These are phyloP conservation scores for Juncus effusus DNA, from an alignment of 176 grass and related monocot species.

Conservation along the genomic window DNA sequence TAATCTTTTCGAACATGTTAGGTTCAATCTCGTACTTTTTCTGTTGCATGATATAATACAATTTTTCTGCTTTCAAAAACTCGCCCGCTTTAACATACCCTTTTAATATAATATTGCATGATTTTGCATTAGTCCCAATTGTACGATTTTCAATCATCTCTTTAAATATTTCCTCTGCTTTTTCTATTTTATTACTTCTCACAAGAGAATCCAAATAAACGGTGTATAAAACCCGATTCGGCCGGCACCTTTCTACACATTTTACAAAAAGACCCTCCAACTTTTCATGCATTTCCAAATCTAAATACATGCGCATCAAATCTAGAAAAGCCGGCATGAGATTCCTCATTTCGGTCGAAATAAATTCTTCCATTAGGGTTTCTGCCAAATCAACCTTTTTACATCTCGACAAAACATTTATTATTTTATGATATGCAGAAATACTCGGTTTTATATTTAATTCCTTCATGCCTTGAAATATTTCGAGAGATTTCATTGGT, in stretches of 20 bases:
- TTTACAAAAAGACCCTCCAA: conserved; percentile 56
- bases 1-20: conserved; percentile 64
- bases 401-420: conserved; percentile 68
- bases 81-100: conserved; percentile 65
- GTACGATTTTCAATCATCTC: conserved; percentile 75
- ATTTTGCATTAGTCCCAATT: conserved; percentile 76
- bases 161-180: conserved; percentile 70
- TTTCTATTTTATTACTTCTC: conserved; percentile 45
- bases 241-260: conserved; percentile 60
- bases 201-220: conserved; percentile 85
- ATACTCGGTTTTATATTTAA: conserved; percentile 49
- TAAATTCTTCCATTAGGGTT: conserved; percentile 67
- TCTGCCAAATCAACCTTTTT: conserved; percentile 50
- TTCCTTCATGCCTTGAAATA: conserved; percentile 79
- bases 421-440: conserved; percentile 90
- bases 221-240: conserved; percentile 67
- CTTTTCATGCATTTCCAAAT: conserved; percentile 81
- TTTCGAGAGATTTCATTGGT: conserved; percentile 79
- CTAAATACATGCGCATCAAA: conserved; percentile 73
- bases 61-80: conserved; percentile 70
- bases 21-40: conserved; percentile 72
- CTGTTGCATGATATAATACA: conserved; percentile 76
- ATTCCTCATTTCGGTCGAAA: conserved; percentile 67
- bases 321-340: conserved; percentile 83
- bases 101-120: conserved; percentile 74